A percentile compares a stretch with the other conserved stretches of the same genome.
phyloP scores from a whole-genome alignment of 2,329 filamentous ascomycete species.

The Pseudonectria buxi region DNA sequence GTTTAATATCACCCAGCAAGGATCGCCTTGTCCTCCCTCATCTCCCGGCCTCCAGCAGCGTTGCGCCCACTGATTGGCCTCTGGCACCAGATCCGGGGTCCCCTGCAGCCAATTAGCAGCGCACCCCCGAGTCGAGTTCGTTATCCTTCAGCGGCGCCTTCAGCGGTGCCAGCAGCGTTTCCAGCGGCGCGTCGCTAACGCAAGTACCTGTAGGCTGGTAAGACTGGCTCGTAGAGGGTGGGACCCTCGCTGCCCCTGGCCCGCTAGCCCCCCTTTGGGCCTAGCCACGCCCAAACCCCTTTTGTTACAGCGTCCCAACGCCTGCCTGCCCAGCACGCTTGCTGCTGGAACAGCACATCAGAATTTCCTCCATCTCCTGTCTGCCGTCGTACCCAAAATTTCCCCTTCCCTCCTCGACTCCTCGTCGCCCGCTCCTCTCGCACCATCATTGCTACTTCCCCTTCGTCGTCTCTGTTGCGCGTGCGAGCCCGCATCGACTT shows the following conservation, averaged over 20 bases:
- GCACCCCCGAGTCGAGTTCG: not conserved
- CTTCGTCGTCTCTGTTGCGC: conserved; percentile 20
- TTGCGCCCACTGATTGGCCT: conserved; percentile 18
- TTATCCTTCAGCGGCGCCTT: not conserved
- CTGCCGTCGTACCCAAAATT: conserved; percentile 24
- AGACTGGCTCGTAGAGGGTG: too few relatives aligned
- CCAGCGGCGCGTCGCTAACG: conserved; percentile 21
- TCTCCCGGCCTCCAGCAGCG: conserved; percentile 18
- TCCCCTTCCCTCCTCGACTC: conserved; percentile 20
- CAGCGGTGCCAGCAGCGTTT: conserved; percentile 8
- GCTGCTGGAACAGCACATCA: conserved; percentile 27
- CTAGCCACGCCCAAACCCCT: conserved; percentile 26
- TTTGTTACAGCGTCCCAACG: conserved; percentile 23
- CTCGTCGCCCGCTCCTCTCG: conserved; percentile 20
- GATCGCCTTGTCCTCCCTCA: conserved; percentile 8
- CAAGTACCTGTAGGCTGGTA: too few relatives aligned
- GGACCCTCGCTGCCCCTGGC: conserved; percentile 2
- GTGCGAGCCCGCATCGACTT: conserved; percentile 19
- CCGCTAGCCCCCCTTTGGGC: conserved; percentile 17
- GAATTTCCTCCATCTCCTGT: conserved; percentile 25
- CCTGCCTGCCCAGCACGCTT: conserved; percentile 19
- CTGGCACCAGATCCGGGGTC: not conserved
- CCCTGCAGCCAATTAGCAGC: conserved; percentile 15
- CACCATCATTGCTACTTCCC: conserved; percentile 34
- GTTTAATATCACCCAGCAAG: too few relatives aligned